These are phyloP conservation scores for Ophiosphaerella korrae DNA, from an alignment of 2,329 filamentous ascomycete genomes.

Conservation along the genomic window DNA sequence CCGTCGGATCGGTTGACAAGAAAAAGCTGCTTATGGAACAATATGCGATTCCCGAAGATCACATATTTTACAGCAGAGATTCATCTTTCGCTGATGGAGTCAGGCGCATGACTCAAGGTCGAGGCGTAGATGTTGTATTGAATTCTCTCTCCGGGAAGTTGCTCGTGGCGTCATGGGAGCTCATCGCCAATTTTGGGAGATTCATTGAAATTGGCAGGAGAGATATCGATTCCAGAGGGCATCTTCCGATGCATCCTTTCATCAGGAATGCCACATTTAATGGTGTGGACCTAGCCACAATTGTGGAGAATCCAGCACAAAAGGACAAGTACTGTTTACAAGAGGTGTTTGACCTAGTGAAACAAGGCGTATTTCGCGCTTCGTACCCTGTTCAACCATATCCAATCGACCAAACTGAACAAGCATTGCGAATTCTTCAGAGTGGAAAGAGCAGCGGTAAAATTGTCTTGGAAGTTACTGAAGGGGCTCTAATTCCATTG, in stretches of 20 bases:
- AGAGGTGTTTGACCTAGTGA: background rate
- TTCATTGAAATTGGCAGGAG: too few species aligned
- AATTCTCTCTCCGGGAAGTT: too few species aligned
- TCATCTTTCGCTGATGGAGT: too few species aligned
- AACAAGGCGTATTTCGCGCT: background rate
- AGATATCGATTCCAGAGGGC: constrained; percentile 8
- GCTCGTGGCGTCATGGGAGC: too few species aligned
- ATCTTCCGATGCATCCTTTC: constrained; percentile 18
- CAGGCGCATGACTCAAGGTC: too few species aligned
- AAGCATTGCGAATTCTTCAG: constrained; percentile 9
- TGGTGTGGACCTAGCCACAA: background rate
- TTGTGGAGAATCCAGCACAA: background rate
- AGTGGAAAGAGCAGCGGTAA: constrained; percentile 1
- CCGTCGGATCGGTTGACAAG: constrained; percentile 2
- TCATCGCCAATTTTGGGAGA: too few species aligned
- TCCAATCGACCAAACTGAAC: constrained; percentile 1
- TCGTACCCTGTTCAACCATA: background rate
- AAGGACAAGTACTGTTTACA: background rate
- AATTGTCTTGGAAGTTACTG: background rate
- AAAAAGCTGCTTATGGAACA: background rate
- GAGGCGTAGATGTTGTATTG: too few species aligned
- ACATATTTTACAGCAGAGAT: too few species aligned
- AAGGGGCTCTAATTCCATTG: background rate
- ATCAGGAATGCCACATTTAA: background rate
- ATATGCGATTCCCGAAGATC: background rate